Base-by-base conservation (phyloP, 192 early-diverging fungal genomes). In the Spizellomyces punctatus region DNA sequence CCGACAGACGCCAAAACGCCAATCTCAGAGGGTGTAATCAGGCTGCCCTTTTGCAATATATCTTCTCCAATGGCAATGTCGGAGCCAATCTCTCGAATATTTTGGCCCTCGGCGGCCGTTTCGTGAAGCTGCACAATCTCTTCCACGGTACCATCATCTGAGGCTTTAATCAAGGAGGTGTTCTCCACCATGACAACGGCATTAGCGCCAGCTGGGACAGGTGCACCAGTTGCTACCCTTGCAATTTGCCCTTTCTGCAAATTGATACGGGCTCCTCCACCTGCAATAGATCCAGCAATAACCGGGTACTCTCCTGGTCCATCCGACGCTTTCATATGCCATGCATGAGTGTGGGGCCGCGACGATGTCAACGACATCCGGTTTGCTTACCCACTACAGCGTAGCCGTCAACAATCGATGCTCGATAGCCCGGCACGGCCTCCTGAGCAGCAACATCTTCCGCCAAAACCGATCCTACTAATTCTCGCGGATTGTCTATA, bases 161-260 rank as follows among this genome's bases (percentile, higher is more conserved):
- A 83, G 0, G 79, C 69, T 47, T 75, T 73, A n/a, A 90, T 69
- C 6, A 99, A 78, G 57, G 78, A 70, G 2, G 96, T 97, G 64
- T 97, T 90, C 73, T 99, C 96, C 16, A 97, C 91, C 96, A 99
- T 99, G 12, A 97, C 90, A n/a, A 99, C 91, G 9, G 94, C 94
- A 46, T 87, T 87, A 0, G 96, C 93, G 6, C 92, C 92, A 4
- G 74, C 76, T 3, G 95, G 95, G 6, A 99, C 66, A 42, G 91
- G 86, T 0, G 92, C 96, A 10, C 96, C 96, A 0, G 96, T 97
- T 8, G 94, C 88, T 41, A 99, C 67, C 10, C 79, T 67, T 2
- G 90, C 83, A 36, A 96, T 86, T 46, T 87, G 81, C 12, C 91
- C 91, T 2, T 81, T 59, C 58, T 74, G 60, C 9, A 95, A 71